Evolutionary conservation across 1,139 yeast species (phyloP).

Genomic region (Saccharomyces hybrid): DNA sequence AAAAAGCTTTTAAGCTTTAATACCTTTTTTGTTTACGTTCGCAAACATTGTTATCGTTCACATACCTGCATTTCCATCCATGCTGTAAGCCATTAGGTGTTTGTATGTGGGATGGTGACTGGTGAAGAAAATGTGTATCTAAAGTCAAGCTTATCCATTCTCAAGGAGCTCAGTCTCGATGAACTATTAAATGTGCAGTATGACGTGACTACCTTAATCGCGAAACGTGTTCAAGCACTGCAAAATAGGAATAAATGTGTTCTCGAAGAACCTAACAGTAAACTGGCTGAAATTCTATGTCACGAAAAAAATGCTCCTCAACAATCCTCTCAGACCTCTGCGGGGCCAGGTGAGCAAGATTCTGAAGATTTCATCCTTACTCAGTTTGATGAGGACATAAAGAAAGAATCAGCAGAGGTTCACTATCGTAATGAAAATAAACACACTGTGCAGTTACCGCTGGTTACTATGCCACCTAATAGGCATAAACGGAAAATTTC

Average conservation of each 20-base stretch:
- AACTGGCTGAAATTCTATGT: neutral
- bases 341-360: conserved; percentile 9
- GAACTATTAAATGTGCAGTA: conserved; percentile 18
- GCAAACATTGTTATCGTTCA: neutral
- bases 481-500: conserved; percentile 5
- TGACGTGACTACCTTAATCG: conserved; percentile 16
- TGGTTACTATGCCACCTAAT: neutral
- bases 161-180: conserved; percentile 13
- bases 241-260: neutral
- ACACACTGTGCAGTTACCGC: neutral
- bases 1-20: neutral
- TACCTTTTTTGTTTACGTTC: neutral
- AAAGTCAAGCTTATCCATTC: conserved; percentile 8
- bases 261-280: neutral
- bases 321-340: neutral
- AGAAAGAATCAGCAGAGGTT: neutral
- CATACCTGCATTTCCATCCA: neutral
- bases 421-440: neutral
- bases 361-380: conserved; percentile 23
- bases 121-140: neutral
- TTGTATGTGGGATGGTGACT: neutral
- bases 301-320: neutral
- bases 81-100: neutral
- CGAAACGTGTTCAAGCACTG: conserved; percentile 8
- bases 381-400: conserved; percentile 12